Evolutionary conservation across 306 rosid genomes (phyloP), one percentile per base, ranked within the genome.

Genomic region (Ormosia emarginata): DNA sequence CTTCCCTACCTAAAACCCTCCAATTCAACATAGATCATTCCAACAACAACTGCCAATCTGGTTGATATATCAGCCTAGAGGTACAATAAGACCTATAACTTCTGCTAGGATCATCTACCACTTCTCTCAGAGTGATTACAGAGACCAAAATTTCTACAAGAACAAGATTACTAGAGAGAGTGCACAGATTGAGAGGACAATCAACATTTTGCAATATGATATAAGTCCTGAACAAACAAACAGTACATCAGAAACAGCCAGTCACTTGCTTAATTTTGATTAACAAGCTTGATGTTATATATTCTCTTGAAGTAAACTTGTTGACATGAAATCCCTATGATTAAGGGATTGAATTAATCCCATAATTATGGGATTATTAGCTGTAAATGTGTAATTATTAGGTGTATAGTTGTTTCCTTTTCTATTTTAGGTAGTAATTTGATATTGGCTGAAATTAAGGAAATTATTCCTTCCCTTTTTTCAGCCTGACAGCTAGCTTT

Each of bases 1-100:
- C 24, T 24, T 24, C 24, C 24, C 24, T 24, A 24, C 24, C 1
- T 24, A 24, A 24, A 24, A 24, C 1, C 24, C 24, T 24, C 24
- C 24, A 24, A 24, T 24, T 24, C 24, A 24, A 24, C 24, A 74
- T 53, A 5, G 32, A 65, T 67, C 56, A 69, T 61, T 68, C 75
- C 85, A 85, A 74, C 59, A 85, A 74, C 59, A 49, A 40, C 46
- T 50, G 18, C 67, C 32, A 56, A 75, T 49, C 24, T 2, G 29
- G 40, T 39, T 75, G 15, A 65, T 36, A 44, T 58, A 63, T 17
- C 4, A 4, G 40, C 72, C 78, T 37, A 2, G 30, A 70, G 8
- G 78, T 57, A 76, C 52, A 73, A 65, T 5, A 56, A 46, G 78
- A 79, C 75, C 81, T 30, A 83, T 44, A 62, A 13, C 32, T 33